Base-by-base conservation (phyloP, 169 alveolate genomes). In the Theileria parva region DNA sequence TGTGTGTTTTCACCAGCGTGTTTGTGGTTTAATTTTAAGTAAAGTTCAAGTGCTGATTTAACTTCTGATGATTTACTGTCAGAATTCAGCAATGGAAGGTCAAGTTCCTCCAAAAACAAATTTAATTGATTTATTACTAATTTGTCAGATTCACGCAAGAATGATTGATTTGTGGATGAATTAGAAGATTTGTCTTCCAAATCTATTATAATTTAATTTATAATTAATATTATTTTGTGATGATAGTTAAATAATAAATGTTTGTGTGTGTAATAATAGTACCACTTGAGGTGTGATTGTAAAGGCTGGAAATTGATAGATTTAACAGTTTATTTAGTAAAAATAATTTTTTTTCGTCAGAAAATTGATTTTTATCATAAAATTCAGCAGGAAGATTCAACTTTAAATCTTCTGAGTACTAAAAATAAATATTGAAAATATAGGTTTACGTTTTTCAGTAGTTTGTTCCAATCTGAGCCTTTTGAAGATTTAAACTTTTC, bases 361-460 rank as follows among this genome's bases (percentile, higher is more conserved):
- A 44, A 8, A 78, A n/a, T 44, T 66, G 55, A 32, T 51, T 71
- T 5, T 34, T 27, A 23, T 17, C 23, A 5, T 34, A 66, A 19
- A 27, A 21, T 21, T 72, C 74, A 21, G 44, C 64, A 39, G 53
- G 44, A 44, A 78, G 34, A 15, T 60, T 69, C 11, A 78, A 9
- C 13, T 75, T 75, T 11, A 78, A 13, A 48, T 68, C 86, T 11
- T 32, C 25, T 60, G 68, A 78, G 53, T 78, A 78, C 86, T 71
- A 70, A 27, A 51, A 17, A 27, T 19, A 32, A 9, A 19, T 66
- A 13, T 13, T 39, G 44, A 37, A 15, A 17, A 21, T 6, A 30
- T 0, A 17, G 32, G 37, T 68, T 25, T 44, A 77, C 86, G 65
- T n/a, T 69, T 17, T 25, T 74, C 27, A 78, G 59, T n/a, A 72